Evolutionary conservation across 176 grass and related monocot species (phyloP).

Genomic region (Phragmites australis): DNA sequence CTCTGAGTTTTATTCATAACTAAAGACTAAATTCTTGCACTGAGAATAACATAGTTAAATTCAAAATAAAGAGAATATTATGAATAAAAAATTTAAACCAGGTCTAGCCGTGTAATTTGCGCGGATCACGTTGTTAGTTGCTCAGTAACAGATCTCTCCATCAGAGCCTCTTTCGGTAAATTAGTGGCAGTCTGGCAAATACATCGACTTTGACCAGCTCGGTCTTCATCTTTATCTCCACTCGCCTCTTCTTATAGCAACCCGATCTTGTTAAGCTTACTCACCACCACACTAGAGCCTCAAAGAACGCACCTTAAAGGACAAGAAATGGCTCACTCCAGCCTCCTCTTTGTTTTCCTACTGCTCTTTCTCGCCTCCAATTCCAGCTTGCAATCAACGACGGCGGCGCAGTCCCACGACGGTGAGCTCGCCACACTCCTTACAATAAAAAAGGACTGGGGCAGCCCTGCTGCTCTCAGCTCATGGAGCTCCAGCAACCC

Average conservation of each 20-base stretch:
- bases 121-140: no score
- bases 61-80: no score
- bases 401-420: neutral
- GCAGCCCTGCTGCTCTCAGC: conserved; percentile 22
- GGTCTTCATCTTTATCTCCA: neutral
- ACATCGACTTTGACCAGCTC: neutral
- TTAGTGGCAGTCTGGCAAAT: neutral
- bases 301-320: neutral
- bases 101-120: no score
- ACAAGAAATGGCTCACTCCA: neutral
- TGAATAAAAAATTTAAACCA: no score
- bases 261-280: neutral
- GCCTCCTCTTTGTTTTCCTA: neutral
- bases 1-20: no score
- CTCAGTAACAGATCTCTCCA: neutral
- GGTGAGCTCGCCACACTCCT: conserved; percentile 6
- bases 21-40: no score
- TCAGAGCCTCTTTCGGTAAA: neutral
- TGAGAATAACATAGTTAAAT: no score
- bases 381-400: neutral
- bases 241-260: neutral
- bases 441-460: conserved; percentile 42
- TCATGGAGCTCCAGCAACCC: conserved; percentile 41
- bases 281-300: neutral
- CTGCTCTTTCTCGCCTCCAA: conserved; percentile 5